Conservation (phyloP, 768 basidiomycete species). For the Dentipellis sp. region DNA sequence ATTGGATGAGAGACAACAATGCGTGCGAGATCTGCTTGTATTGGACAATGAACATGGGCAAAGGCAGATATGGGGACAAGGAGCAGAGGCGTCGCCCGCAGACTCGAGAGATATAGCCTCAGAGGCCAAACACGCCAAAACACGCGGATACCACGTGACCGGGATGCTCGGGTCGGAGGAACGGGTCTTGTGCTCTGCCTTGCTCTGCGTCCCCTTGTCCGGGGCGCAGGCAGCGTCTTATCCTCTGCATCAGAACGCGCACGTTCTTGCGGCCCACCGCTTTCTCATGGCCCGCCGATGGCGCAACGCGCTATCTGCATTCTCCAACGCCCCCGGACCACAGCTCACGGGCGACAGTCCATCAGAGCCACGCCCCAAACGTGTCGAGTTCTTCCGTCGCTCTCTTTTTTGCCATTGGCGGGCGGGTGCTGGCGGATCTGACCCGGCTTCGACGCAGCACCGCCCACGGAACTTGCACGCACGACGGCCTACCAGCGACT, state of each 20-base stretch:
- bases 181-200: too few species aligned
- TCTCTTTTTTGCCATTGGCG: not conserved
- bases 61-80: not conserved
- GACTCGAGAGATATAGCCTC: not conserved
- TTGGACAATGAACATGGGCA: constrained; percentile 15
- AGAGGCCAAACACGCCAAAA: not conserved
- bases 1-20: constrained; percentile 14
- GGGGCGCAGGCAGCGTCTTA: too few species aligned
- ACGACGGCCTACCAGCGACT: too few species aligned
- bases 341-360: not conserved
- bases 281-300: too few species aligned
- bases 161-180: too few species aligned
- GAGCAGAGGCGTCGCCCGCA: not conserved
- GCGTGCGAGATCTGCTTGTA: constrained; percentile 7
- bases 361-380: too few species aligned
- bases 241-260: not conserved
- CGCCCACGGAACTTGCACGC: too few species aligned
- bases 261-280: not conserved
- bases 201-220: too few species aligned
- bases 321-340: not conserved
- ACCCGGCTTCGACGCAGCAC: not conserved
- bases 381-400: too few species aligned
- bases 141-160: not conserved
- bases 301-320: not conserved
- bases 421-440: not conserved